Evolutionary conservation across 805 yeast genomes (phyloP), one percentile per base, ranked within the genome.

Genomic region (Maudiozyma pseudohumilis): DNA sequence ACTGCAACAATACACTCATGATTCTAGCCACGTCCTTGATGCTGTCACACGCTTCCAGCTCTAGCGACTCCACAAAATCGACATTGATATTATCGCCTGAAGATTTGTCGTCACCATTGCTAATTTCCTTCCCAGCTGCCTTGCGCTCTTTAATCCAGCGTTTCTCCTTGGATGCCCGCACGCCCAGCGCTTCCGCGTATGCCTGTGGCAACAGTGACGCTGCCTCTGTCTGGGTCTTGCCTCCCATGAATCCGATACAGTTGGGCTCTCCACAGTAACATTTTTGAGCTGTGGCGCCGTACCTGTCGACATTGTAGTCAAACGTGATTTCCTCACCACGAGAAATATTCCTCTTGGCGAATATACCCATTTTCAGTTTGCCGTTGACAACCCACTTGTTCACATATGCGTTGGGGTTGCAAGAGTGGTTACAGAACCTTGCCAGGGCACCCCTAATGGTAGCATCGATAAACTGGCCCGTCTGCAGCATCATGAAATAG

Each of bases 301-400:
- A 89, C 45, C 97, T 69, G 60, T 89, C 98, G 24, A 92, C 97
- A 52, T 89, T 89, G 60, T 89, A 89, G 48, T 67, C 68, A 44
- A 66, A 67, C 1, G 96, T 85, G 47, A 89, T 75, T 56, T 89
- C 98, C 59, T 92, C 97, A 38, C 95, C 96, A 41, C 60, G 59
- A 6, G 46, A 32, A 36, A 89, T 85, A 20, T 68, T 60, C 45
- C 95, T 67, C 48, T 82, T 82, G 35, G 96, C 84, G 56, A 89
- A 92, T 18, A 89, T 82, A 21, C 97, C 98, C 97, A 92, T 92
- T 46, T 86, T 71, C 40, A 86, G 68, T 55, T 85, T 81, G 42
- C 82, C 84, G 21, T 87, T 87, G 11, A 89, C 97, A 13, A 88
- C 92, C 98, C 98, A 89, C 64, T 89, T 89, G 59, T 89, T 96